Conservation (phyloP, 2,329 filamentous ascomycete genomes). For the Macrophomina tecta region DNA sequence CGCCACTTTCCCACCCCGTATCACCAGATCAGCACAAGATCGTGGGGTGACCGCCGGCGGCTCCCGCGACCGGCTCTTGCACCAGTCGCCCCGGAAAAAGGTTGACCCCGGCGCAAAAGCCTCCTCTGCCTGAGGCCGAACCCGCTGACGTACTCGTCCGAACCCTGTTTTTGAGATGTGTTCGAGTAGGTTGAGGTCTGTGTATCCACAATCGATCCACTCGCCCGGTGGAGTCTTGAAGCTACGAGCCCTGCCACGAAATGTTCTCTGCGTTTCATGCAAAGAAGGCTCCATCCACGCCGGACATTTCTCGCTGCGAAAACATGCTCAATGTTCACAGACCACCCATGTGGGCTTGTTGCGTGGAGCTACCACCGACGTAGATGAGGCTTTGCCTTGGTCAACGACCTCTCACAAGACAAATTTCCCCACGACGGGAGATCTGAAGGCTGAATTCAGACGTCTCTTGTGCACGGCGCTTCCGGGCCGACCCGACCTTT, state of each 20-base stretch:
- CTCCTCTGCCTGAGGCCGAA: background rate
- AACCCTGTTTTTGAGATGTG: background rate
- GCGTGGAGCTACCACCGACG: background rate
- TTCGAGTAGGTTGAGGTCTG: background rate
- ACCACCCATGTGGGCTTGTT: no score
- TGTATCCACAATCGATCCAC: background rate
- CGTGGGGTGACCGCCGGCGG: constrained; percentile 23
- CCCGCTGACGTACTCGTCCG: background rate
- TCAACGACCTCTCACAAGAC: no score
- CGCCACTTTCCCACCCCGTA: background rate
- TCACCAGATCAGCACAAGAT: constrained; percentile 25
- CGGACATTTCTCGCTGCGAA: constrained; percentile 18
- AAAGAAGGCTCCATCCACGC: background rate
- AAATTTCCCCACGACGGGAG: background rate
- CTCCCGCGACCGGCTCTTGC: constrained; percentile 20
- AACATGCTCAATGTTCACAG: background rate
- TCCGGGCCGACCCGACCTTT: constrained; percentile 10
- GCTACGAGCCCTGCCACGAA: background rate
- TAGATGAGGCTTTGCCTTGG: background rate
- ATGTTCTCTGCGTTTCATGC: background rate
- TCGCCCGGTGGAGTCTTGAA: background rate
- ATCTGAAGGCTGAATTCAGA: background rate
- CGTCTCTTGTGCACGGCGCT: background rate
- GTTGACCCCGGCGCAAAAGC: background rate
- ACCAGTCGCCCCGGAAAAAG: background rate